Base-by-base conservation (phyloP, 768 basidiomycete species). In the Russula emetica region DNA sequence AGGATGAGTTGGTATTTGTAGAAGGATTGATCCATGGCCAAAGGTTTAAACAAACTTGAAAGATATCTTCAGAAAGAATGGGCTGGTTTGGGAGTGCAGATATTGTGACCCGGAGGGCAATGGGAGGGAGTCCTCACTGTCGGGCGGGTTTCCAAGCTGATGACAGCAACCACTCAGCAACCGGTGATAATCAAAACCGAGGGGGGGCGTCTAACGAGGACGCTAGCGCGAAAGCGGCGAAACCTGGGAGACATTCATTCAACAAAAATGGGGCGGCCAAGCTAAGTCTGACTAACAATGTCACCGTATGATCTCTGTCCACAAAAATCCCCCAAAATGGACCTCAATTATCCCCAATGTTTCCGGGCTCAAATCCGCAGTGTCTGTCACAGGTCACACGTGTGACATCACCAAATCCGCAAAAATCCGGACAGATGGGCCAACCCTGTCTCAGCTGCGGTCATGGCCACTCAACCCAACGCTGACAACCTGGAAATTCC, bases 1-100 rank as follows among this genome's bases (percentile, higher is more conserved):
- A 71, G 24, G 24, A 62, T 52, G 40, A 75, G 69, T 58, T 75
- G 74, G 55, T 53, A 68, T 50, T 75, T 69, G 61, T 75, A 75
- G 64, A 74, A 75, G 13, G 40, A 51, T 20, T 55, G 10, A 22
- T 45, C 64, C 64, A 65, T 65, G 22, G 45, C 4, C 7, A 2
- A 13, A 47, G 2, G 45, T 59, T 18, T 36, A 44, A 1, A 45
- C 20, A 10, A 53, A 11, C 9, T 40, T 22, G 32, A 64, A 54
- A 40, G 11, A 50, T 20, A 56, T 6, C 14, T 32, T 30, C 11
- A 50, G 24, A 64, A 60, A 44, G 56, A 54, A 32, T 36, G 56
- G 40, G 30, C 13, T 22, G 22, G 50, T 32, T 11, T n/a, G 30
- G 32, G 50, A 32, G 14, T 9, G 20, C n/a, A 9, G 34, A 58